Conservation (phyloP, 75 land plant species). For the Ceratopteris richardii region DNA sequence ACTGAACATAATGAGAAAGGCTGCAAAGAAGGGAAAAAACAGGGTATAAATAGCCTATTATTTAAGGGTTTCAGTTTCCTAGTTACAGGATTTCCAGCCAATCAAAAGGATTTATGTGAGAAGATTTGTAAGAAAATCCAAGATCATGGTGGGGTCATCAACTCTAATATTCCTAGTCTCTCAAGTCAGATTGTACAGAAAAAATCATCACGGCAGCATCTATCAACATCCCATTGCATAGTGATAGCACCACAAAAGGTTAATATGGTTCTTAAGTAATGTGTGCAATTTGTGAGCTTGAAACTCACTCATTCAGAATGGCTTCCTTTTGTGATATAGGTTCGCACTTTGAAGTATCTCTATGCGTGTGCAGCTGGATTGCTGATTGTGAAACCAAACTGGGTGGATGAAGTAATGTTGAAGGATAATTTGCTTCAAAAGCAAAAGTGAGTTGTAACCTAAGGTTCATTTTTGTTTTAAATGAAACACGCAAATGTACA, state of each 20-base stretch:
- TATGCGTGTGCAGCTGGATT: slow-evolving; percentile 10
- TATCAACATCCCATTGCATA: neutral
- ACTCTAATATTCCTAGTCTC: neutral
- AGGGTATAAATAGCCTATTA: neutral
- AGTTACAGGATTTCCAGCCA: slow-evolving; percentile 10
- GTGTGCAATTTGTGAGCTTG: too few species aligned
- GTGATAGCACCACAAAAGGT: slow-evolving; percentile 7
- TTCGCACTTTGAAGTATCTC: slow-evolving; percentile 13
- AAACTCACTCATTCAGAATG: too few species aligned
- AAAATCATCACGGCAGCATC: neutral
- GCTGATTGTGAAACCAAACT: slow-evolving; percentile 7
- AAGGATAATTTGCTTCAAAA: neutral
- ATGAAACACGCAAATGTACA: too few species aligned
- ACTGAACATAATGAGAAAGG: too few species aligned
- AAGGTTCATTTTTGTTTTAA: neutral
- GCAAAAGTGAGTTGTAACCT: neutral
- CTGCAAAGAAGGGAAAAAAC: neutral
- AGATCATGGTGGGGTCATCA: slow-evolving; percentile 11
- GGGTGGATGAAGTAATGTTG: slow-evolving; percentile 8
- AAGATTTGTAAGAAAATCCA: slow-evolving; percentile 3
- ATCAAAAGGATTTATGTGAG: slow-evolving; percentile 3
- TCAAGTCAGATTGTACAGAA: neutral
- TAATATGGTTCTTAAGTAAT: too few species aligned
- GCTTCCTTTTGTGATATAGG: too few species aligned
- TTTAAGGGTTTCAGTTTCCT: slow-evolving; percentile 8